Evolutionary conservation across 345 rosid species (phyloP).

Genomic region (Eucalyptus marginata): DNA sequence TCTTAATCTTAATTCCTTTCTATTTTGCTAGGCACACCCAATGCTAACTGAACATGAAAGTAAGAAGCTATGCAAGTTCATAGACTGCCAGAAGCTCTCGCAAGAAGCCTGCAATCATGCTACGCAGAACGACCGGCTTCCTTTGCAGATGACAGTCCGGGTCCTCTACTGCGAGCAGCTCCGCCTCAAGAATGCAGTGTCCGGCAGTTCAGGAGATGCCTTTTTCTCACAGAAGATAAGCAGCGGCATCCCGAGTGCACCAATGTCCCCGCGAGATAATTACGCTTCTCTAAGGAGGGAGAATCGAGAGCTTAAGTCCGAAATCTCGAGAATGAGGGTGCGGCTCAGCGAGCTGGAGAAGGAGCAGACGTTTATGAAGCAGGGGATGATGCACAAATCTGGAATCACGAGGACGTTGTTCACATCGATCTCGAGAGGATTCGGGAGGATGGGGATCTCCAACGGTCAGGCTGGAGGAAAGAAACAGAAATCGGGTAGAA

Average conservation of each 20-base stretch:
- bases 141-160: constrained; percentile 43
- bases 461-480: constrained; percentile 25
- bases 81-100: constrained; percentile 56
- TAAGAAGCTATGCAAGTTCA: constrained; percentile 52
- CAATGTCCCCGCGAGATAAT: constrained; percentile 64
- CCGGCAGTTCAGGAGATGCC: constrained; percentile 55
- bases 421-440: constrained; percentile 67
- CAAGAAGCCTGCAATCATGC: constrained; percentile 53
- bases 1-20: neutral
- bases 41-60: constrained; percentile 47
- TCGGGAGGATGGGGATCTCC: constrained; percentile 45
- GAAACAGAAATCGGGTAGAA: constrained; percentile 43
- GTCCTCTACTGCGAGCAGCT: constrained; percentile 65
- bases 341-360: constrained; percentile 63
- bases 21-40: constrained; percentile 45
- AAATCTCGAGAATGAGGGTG: constrained; percentile 68
- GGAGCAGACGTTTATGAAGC: constrained; percentile 53
- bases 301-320: constrained; percentile 60
- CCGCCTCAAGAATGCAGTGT: constrained; percentile 53
- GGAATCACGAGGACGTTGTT: constrained; percentile 58
- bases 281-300: constrained; percentile 66
- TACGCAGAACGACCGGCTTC: constrained; percentile 55
- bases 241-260: constrained; percentile 63
- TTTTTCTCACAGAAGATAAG: constrained; percentile 54
- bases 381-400: constrained; percentile 61